phyloP scores from a whole-genome alignment of 768 basidiomycete genomes.

The Pulveroboletus ravenelii region DNA sequence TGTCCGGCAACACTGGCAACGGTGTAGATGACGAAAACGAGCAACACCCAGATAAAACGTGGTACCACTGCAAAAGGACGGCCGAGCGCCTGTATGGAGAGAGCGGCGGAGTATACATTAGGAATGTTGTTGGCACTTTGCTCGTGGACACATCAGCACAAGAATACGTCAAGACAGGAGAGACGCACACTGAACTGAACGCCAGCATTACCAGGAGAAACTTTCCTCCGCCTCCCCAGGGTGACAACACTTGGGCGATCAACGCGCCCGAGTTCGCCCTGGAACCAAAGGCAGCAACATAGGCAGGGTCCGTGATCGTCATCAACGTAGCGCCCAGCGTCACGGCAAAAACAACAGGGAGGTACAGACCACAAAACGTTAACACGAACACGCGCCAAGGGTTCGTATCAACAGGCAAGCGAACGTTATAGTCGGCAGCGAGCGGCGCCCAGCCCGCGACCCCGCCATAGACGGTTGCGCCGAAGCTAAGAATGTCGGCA shows the following conservation, averaged over 20 bases:
- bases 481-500: constrained; percentile 48
- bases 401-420: constrained; percentile 41
- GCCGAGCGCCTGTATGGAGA: constrained; percentile 43
- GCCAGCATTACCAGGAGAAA: constrained; percentile 40
- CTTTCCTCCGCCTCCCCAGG: constrained; percentile 40
- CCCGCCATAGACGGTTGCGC: constrained; percentile 47
- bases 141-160: neutral
- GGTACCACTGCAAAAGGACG: constrained; percentile 41
- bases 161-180: neutral
- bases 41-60: constrained; percentile 42
- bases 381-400: constrained; percentile 42
- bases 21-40: constrained; percentile 37
- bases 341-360: constrained; percentile 40
- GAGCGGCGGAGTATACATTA: constrained; percentile 43
- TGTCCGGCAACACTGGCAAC: constrained; percentile 39
- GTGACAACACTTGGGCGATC: constrained; percentile 40
- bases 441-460: constrained; percentile 48
- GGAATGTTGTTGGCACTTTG: constrained; percentile 38
- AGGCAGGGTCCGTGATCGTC: constrained; percentile 38
- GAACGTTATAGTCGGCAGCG: constrained; percentile 53
- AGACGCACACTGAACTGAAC: constrained; percentile 37
- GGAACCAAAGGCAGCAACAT: constrained; percentile 36
- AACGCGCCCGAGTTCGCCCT: constrained; percentile 41
- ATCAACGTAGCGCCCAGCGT: constrained; percentile 37
- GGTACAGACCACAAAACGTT: constrained; percentile 48